Evolutionary conservation across 1,139 yeast genomes (phyloP), one percentile per base, ranked within the genome.

Genomic region (Candida smagusa): DNA sequence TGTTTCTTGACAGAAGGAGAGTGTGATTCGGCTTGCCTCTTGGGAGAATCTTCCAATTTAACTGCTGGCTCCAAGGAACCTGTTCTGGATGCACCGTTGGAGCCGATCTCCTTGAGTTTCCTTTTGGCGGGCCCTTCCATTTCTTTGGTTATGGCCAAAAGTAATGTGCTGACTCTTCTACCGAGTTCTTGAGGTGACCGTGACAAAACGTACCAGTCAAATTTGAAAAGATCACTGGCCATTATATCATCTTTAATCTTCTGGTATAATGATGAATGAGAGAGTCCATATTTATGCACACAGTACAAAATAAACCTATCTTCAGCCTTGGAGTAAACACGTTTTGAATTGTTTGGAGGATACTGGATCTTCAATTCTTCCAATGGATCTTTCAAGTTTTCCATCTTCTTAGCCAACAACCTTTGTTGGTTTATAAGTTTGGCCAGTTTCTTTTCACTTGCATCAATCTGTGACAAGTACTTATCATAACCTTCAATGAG

Each of bases 311-410:
- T 66, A 55, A 85, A 92, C 39, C 96, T 74, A 55, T 92, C 98
- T 57, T 92, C 98, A 1, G 79, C 72, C 38, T 85, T 85, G 5
- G 95, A 82, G 56, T 88, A 92, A 6, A 87, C 76, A 50, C 94
- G 68, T 52, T 88, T 84, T 27, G 97, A 88, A 56, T 88, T 89
- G 53, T 88, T 88, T n/a, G 95, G 94, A 0, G 97, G 97, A 50
- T 89, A 89, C 40, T 77, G 84, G 30, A 92, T 81, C 19, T 67
- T 70, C 59, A 92, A 63, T 40, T 88, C 88, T 44, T 84, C 84
- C 36, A 89, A 60, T 1, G 97, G 97, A 36, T 82, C 83, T 9
- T 69, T 68, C 39, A 77, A 72, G 40, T 72, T 72, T 36, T 73
- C 78, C 48, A 92, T 73, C 56, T 90, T 90, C 33, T 65, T 64